A percentile compares a stretch with the other conserved stretches of the same genome.
Conservation (phyloP, 768 basidiomycete species). For the Termitomyces sp. region DNA sequence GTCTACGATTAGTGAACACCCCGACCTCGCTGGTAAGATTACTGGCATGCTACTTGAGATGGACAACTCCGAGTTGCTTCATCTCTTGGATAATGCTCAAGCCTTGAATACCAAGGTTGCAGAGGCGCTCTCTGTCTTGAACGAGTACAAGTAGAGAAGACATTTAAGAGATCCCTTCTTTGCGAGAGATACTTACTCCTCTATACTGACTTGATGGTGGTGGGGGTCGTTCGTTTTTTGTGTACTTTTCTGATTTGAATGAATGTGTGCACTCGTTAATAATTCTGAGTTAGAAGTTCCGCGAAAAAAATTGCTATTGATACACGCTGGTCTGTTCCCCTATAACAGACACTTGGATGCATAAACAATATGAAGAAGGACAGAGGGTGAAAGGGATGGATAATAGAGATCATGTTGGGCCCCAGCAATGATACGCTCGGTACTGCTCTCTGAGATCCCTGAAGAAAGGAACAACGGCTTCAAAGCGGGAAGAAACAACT, state of each 20-base stretch:
- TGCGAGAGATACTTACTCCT: slow-evolving; percentile 28
- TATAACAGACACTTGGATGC: slow-evolving; percentile 14
- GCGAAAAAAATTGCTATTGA: slow-evolving; percentile 5
- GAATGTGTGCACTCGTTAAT: slow-evolving; percentile 3
- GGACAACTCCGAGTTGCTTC: slow-evolving; percentile 92
- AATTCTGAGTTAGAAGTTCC: not conserved
- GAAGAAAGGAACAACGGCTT: not conserved
- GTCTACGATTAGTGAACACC: slow-evolving; percentile 57
- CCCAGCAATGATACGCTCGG: not conserved
- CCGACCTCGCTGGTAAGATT: slow-evolving; percentile 96
- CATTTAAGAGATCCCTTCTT: slow-evolving; percentile 2
- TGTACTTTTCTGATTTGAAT: slow-evolving; percentile 6
- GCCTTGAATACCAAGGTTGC: slow-evolving; percentile 87
- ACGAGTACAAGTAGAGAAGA: slow-evolving; percentile 58
- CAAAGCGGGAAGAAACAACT: not conserved
- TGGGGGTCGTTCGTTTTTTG: slow-evolving; percentile 30
- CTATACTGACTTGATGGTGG: slow-evolving; percentile 15
- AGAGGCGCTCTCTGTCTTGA: slow-evolving; percentile 86
- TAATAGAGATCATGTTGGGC: not conserved
- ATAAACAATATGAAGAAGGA: not conserved
- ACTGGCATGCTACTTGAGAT: slow-evolving; percentile 99
- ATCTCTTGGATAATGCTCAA: slow-evolving; percentile 79
- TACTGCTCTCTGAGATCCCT: not conserved
- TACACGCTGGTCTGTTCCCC: slow-evolving; percentile 6
- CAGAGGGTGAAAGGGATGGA: not conserved